Evolutionary conservation across 2,329 filamentous ascomycete genomes (phyloP).

Genomic region (Aspergillus carbonarius): DNA sequence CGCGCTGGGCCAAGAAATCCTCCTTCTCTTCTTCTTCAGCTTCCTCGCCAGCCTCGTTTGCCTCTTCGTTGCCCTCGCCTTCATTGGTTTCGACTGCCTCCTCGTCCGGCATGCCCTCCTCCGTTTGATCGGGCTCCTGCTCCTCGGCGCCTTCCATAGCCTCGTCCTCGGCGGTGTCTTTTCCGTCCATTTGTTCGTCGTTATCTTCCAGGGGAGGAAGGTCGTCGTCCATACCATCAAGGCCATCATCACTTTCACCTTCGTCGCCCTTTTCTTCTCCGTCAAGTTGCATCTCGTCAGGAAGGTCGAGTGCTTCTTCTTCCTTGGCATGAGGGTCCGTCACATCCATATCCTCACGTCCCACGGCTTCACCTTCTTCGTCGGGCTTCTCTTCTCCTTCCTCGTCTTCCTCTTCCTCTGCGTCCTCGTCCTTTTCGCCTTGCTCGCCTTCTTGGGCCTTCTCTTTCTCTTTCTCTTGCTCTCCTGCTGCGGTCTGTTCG

Average conservation of each 20-base stretch:
- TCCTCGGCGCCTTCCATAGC: conserved; percentile 29
- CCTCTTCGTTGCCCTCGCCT: conserved; percentile 50
- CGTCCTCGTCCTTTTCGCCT: conserved; percentile 52
- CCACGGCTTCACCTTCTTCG: conserved; percentile 62
- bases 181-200: conserved; percentile 30
- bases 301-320: conserved; percentile 76
- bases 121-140: conserved; percentile 31
- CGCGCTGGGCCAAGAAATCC: conserved; percentile 46
- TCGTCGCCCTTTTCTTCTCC: conserved; percentile 59
- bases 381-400: conserved; percentile 49
- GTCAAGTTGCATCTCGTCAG: conserved; percentile 84
- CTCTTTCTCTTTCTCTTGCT: conserved; percentile 31
- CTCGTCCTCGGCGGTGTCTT: conserved; percentile 32
- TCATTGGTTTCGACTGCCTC: conserved; percentile 41
- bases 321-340: conserved; percentile 76
- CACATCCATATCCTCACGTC: conserved; percentile 63
- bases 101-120: conserved; percentile 44
- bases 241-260: conserved; percentile 40
- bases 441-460: conserved; percentile 46
- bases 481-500: conserved; percentile 58
- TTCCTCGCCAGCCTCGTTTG: conserved; percentile 41
- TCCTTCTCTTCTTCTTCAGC: conserved; percentile 55
- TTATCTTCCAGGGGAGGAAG: conserved; percentile 36
- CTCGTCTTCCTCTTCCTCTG: conserved; percentile 60
- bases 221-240: conserved; percentile 44